Percentiles rank a stretch among this genome's conserved stretches.
phyloP scores from a whole-genome alignment of 1,284 basidiomycete genomes.

The Ustilago trichophora region DNA sequence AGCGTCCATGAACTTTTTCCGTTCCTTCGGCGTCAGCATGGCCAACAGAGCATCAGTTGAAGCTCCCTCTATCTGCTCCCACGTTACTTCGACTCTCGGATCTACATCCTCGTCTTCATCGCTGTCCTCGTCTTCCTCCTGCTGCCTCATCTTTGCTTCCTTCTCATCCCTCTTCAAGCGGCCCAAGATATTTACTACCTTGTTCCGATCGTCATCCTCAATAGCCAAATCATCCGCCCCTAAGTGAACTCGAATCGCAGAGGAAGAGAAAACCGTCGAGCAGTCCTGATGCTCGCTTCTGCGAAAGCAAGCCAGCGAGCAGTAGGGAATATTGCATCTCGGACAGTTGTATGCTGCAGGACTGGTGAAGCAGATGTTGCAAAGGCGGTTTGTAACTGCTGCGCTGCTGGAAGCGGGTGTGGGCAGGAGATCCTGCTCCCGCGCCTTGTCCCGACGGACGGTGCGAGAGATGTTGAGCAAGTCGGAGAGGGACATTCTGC shows the following conservation, averaged over 20 bases:
- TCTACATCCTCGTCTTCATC: slow-evolving; percentile 7
- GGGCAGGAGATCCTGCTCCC: slow-evolving; percentile 29
- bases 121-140: slow-evolving; percentile 7
- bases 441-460: slow-evolving; percentile 40
- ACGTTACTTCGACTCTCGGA: neutral
- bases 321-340: slow-evolving; percentile 56
- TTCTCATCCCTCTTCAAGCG: slow-evolving; percentile 13
- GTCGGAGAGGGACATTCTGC: slow-evolving; percentile 44
- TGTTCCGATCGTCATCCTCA: slow-evolving; percentile 10
- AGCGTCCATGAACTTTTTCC: slow-evolving; percentile 31
- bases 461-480: slow-evolving; percentile 54
- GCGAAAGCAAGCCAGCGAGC: slow-evolving; percentile 55
- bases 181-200: slow-evolving; percentile 32
- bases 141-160: slow-evolving; percentile 1
- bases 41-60: slow-evolving; percentile 38
- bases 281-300: slow-evolving; percentile 43
- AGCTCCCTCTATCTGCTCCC: slow-evolving; percentile 20
- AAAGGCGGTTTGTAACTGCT: slow-evolving; percentile 25
- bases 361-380: slow-evolving; percentile 51
- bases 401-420: slow-evolving; percentile 10
- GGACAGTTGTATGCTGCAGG: slow-evolving; percentile 55
- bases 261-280: slow-evolving; percentile 36
- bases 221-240: neutral
- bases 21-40: slow-evolving; percentile 43
- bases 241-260: slow-evolving; percentile 11